Percentiles rank a stretch among this genome's conserved stretches.
These are phyloP conservation scores for Phytopythium mirpurense DNA, from an alignment of 352 stramenopile species.

Conservation along the genomic window DNA sequence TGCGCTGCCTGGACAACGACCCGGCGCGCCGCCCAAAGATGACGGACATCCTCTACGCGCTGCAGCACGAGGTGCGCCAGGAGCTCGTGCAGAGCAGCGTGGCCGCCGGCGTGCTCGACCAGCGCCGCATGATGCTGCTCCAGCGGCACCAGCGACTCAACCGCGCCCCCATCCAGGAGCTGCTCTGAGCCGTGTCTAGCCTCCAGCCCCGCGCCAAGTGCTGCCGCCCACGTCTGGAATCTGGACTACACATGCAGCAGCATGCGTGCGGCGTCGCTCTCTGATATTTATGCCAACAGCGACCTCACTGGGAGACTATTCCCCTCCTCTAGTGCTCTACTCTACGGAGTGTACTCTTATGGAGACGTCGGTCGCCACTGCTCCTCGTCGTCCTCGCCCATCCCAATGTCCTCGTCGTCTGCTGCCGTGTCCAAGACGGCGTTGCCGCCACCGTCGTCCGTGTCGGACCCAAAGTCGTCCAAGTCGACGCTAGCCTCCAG, in stretches of 20 bases:
- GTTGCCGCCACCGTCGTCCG: constrained; percentile 33
- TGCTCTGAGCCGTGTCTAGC: too few relatives aligned
- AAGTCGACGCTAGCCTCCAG: constrained; percentile 27
- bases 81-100: constrained; percentile 68
- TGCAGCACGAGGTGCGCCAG: constrained; percentile 74
- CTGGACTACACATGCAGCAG: too few relatives aligned
- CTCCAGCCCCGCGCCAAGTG: too few relatives aligned
- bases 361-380: not conserved
- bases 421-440: not conserved
- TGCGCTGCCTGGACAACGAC: constrained; percentile 53
- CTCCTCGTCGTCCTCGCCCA: not conserved
- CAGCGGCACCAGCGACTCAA: constrained; percentile 77
- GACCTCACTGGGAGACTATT: too few relatives aligned
- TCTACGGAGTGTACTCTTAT: too few relatives aligned
- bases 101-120: constrained; percentile 52
- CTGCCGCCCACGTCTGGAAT: too few relatives aligned
- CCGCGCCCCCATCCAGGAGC: constrained; percentile 50
- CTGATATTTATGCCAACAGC: too few relatives aligned
- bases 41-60: constrained; percentile 63
- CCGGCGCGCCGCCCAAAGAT: constrained; percentile 61
- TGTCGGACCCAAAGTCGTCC: constrained; percentile 41
- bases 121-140: constrained; percentile 64
- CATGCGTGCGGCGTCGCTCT: too few relatives aligned
- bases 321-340: too few relatives aligned
- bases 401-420: not conserved